Conservation (phyloP, 148 eudicot species). For the Rhododendron simsii region DNA sequence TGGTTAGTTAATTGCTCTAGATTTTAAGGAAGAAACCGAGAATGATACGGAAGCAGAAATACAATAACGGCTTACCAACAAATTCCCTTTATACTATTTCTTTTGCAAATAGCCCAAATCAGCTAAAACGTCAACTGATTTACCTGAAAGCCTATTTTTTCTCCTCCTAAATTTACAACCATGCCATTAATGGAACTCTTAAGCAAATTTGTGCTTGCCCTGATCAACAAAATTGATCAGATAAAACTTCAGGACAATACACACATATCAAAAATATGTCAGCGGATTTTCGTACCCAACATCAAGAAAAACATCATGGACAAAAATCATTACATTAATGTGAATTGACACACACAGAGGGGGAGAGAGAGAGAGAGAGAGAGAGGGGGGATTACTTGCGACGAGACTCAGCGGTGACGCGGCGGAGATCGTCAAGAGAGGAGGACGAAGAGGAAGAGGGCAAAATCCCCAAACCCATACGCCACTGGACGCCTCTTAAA, state of each 20-base stretch:
- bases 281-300: not conserved
- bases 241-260: not conserved
- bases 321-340: not conserved
- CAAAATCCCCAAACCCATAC: slow-evolving; percentile 56
- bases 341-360: not conserved
- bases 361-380: not conserved
- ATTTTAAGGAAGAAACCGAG: not conserved
- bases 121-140: not conserved
- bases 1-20: not conserved
- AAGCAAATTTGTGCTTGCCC: not conserved
- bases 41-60: not conserved
- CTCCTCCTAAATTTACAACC: not conserved
- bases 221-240: not conserved
- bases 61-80: not conserved
- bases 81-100: not conserved
- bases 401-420: slow-evolving; percentile 53
- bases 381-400: slow-evolving; percentile 32
- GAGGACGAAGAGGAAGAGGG: slow-evolving; percentile 38
- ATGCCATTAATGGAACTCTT: not conserved
- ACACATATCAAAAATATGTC: not conserved
- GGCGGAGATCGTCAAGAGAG: slow-evolving; percentile 52
- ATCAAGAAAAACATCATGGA: not conserved
- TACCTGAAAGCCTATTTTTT: not conserved
- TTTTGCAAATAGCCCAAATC: not conserved
- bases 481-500: slow-evolving; percentile 62